These are phyloP conservation scores for Hibiscus trionum DNA, from an alignment of 345 rosid species.

Conservation along the genomic window DNA sequence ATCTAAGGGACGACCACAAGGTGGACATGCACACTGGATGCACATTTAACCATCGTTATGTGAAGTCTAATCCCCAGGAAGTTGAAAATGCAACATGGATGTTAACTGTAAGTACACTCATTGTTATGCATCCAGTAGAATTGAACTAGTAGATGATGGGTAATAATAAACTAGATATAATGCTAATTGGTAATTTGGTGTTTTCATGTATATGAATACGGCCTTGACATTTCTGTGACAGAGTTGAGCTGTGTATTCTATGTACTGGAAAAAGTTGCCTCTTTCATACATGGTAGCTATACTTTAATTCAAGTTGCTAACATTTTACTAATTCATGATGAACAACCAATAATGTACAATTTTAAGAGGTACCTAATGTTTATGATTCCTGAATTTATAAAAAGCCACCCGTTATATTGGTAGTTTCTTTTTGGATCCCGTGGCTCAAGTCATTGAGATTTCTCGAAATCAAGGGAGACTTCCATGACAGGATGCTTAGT, in stretches of 20 bases:
- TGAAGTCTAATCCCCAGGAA: constrained; percentile 94
- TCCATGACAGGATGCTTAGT: not conserved
- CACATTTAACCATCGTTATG: constrained; percentile 97
- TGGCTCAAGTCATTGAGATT: not conserved
- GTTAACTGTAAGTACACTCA: constrained; percentile 70
- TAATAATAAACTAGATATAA: not conserved
- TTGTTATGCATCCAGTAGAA: not conserved
- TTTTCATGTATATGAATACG: too few species aligned
- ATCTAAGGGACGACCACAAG: constrained; percentile 90
- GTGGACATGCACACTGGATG: constrained; percentile 98
- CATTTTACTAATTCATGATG: not conserved
- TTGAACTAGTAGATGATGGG: not conserved
- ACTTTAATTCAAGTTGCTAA: not conserved
- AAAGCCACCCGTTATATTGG: not conserved
- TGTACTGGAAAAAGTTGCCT: not conserved
- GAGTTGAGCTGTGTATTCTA: not conserved
- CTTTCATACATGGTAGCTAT: not conserved
- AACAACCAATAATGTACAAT: not conserved
- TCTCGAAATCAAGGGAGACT: not conserved
- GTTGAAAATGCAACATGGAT: constrained; percentile 98
- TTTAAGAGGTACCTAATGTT: not conserved
- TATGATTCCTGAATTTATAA: not conserved
- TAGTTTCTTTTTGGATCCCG: not conserved
- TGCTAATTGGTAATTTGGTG: not conserved
- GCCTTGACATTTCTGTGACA: not conserved